phyloP scores from a whole-genome alignment of 768 basidiomycete species.

The Amanita pseudoporphyria region DNA sequence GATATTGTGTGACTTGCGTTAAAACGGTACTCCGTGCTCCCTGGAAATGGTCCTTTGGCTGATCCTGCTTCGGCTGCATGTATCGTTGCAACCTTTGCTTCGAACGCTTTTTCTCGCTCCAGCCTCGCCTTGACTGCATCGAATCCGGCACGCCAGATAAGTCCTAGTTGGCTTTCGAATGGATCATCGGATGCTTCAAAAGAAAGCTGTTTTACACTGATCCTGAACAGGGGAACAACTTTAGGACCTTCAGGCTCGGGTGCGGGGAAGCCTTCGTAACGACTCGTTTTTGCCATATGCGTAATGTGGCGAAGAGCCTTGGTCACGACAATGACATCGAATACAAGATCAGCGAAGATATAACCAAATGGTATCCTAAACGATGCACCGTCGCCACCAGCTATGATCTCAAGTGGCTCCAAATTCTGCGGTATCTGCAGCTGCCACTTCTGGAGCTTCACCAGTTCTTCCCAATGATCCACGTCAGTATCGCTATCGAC shows the following conservation, averaged over 20 bases:
- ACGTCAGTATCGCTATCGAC: constrained; percentile 20
- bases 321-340: constrained; percentile 54
- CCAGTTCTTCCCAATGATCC: constrained; percentile 68
- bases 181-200: constrained; percentile 80
- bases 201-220: constrained; percentile 52
- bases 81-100: constrained; percentile 67
- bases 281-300: constrained; percentile 40
- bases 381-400: constrained; percentile 55
- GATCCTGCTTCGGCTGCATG: constrained; percentile 28
- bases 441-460: constrained; percentile 46
- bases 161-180: constrained; percentile 67
- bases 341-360: constrained; percentile 63
- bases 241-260: constrained; percentile 73
- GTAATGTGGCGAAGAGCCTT: constrained; percentile 71
- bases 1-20: constrained; percentile 54
- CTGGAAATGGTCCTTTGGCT: constrained; percentile 14
- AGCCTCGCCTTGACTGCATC: constrained; percentile 62
- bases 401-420: constrained; percentile 29
- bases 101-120: constrained; percentile 74
- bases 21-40: constrained; percentile 49
- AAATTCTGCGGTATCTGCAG: constrained; percentile 23
- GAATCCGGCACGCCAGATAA: constrained; percentile 65
- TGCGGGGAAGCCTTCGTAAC: constrained; percentile 42
- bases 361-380: constrained; percentile 79
- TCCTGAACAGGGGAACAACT: constrained; percentile 47